Conservation (phyloP, 2,329 filamentous ascomycete species). For the Fonsecaea erecta region DNA sequence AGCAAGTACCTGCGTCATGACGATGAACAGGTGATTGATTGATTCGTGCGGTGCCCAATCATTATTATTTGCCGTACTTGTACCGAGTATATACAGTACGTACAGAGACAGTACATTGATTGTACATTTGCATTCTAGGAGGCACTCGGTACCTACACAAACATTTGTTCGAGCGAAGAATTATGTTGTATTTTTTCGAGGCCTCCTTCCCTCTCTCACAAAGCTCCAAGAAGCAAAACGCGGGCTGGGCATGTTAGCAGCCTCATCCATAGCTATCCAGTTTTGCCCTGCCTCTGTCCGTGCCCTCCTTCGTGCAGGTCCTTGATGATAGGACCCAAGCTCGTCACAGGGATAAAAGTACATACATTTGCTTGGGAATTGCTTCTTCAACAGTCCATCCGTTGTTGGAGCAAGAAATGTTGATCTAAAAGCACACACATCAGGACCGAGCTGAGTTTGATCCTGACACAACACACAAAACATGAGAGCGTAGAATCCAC, state of each 20-base stretch:
- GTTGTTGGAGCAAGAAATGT: slow-evolving; percentile 6
- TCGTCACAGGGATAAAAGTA: slow-evolving; percentile 17
- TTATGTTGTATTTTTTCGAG: slow-evolving; percentile 29
- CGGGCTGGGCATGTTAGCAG: slow-evolving; percentile 38
- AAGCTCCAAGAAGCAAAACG: neutral
- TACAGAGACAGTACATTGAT: no score
- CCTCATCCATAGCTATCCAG: slow-evolving; percentile 15
- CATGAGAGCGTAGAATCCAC: slow-evolving; percentile 1
- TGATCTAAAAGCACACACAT: slow-evolving; percentile 19
- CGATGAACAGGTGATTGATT: slow-evolving; percentile 5
- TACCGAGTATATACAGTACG: no score
- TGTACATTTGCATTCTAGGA: neutral
- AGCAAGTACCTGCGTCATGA: neutral
- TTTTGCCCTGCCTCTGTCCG: neutral
- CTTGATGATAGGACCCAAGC: neutral
- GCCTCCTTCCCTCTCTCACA: neutral
- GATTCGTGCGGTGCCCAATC: no score
- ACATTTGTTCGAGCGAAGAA: slow-evolving; percentile 28
- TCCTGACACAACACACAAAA: slow-evolving; percentile 7
- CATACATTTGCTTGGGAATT: slow-evolving; percentile 2
- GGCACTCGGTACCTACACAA: neutral
- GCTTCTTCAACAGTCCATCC: slow-evolving; percentile 3
- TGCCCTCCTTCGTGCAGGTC: neutral
- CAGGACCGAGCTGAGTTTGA: slow-evolving; percentile 17
- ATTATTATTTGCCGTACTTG: no score